A percentile compares a stretch with the other conserved stretches of the same genome.
These are phyloP conservation scores for Penicillium waksmanii DNA, from an alignment of 495 filamentous ascomycete species.

Conservation along the genomic window DNA sequence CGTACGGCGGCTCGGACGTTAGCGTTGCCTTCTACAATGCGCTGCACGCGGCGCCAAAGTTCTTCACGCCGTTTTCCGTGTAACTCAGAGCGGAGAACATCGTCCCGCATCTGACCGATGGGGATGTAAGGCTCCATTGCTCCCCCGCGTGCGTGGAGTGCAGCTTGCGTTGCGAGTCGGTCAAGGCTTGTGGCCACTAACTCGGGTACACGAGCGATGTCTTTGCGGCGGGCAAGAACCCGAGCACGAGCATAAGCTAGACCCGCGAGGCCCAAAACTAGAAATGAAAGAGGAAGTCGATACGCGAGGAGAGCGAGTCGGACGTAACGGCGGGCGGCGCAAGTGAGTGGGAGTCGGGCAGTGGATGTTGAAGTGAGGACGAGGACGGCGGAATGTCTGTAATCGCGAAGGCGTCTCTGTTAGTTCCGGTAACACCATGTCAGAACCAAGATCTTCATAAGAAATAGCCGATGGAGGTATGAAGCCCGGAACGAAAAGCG, in stretches of 20 bases:
- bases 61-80: constrained; percentile 69
- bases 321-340: constrained; percentile 86
- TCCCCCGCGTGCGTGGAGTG: constrained; percentile 68
- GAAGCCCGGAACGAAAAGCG: constrained; percentile 22
- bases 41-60: constrained; percentile 79
- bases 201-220: constrained; percentile 71
- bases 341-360: constrained; percentile 84
- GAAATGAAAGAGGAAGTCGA: constrained; percentile 86
- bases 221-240: constrained; percentile 59
- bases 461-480: constrained; percentile 24
- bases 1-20: constrained; percentile 87
- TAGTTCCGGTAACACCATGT: constrained; percentile 62
- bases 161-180: constrained; percentile 78
- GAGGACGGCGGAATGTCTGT: constrained; percentile 65
- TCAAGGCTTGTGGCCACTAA: constrained; percentile 83
- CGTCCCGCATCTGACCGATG: constrained; percentile 87
- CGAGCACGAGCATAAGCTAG: constrained; percentile 60
- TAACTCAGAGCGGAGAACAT: constrained; percentile 84
- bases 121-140: constrained; percentile 75
- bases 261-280: constrained; percentile 56
- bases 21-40: constrained; percentile 87
- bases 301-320: constrained; percentile 90
- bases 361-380: constrained; percentile 75
- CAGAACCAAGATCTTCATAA: constrained; percentile 48
- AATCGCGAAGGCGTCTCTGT: constrained; percentile 70